Percentiles rank a stretch among this genome's conserved stretches.
Conservation (phyloP, 768 basidiomycete species). For the Rhizopogon rudus region DNA sequence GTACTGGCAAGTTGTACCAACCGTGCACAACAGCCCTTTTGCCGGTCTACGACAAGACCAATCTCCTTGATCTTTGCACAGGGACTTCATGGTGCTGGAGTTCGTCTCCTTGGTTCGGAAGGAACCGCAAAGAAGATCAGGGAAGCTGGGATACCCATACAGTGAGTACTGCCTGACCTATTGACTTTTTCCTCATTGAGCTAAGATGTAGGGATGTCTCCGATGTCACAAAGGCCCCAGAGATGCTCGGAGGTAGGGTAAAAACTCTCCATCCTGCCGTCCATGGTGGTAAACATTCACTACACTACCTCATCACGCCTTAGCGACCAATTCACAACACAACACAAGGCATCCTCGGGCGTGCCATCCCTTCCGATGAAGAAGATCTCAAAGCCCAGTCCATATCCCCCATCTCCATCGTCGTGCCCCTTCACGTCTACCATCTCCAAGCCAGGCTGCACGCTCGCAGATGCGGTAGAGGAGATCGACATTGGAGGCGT, state of each 20-base stretch:
- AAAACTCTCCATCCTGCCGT: constrained; percentile 98
- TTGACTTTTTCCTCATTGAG: constrained; percentile 6
- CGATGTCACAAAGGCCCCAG: constrained; percentile 94
- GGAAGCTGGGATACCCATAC: constrained; percentile 85
- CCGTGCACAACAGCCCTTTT: constrained; percentile 7
- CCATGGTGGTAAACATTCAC: constrained; percentile 71
- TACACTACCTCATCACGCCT: background rate
- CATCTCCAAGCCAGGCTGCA: constrained; percentile 83
- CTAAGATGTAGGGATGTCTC: constrained; percentile 77
- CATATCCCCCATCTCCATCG: constrained; percentile 92
- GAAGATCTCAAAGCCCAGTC: constrained; percentile 76
- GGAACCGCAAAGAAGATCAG: constrained; percentile 83
- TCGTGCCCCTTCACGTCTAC: constrained; percentile 93
- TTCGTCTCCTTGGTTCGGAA: constrained; percentile 79
- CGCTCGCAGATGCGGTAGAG: constrained; percentile 88
- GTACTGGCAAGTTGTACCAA: too few species aligned
- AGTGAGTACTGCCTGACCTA: constrained; percentile 49
- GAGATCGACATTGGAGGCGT: constrained; percentile 99
- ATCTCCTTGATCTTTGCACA: constrained; percentile 10
- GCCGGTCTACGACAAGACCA: too few species aligned
- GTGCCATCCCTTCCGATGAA: constrained; percentile 86
- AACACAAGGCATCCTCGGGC: constrained; percentile 81
- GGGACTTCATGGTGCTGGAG: constrained; percentile 75
- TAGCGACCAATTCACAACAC: constrained; percentile 1
- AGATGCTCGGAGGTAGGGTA: constrained; percentile 97